These are phyloP conservation scores for Phytophthora melonis DNA, from an alignment of 352 stramenopile genomes.

Conservation along the genomic window DNA sequence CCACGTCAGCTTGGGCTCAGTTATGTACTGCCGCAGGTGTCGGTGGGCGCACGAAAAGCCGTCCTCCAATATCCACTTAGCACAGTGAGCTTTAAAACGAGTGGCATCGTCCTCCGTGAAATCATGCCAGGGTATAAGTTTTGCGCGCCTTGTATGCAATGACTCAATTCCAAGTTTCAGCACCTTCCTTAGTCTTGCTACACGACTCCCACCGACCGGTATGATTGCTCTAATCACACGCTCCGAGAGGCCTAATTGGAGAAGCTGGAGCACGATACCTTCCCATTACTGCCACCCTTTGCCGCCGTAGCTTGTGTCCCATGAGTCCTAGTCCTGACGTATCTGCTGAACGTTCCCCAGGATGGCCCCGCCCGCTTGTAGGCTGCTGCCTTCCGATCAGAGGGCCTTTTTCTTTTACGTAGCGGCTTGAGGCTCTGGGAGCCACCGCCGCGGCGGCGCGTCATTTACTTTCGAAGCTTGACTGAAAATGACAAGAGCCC, in stretches of 20 bases:
- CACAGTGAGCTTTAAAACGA: constrained; percentile 3
- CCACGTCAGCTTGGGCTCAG: constrained; percentile 8
- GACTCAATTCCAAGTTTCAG: background rate
- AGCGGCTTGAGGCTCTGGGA: too few relatives aligned
- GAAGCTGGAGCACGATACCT: constrained; percentile 3
- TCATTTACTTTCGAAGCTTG: background rate
- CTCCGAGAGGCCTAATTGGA: constrained; percentile 8
- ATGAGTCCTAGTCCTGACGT: background rate
- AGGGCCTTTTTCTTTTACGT: too few relatives aligned
- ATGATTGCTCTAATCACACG: constrained; percentile 9
- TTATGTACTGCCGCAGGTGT: constrained; percentile 15
- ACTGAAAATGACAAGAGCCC: background rate
- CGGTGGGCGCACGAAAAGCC: constrained; percentile 11
- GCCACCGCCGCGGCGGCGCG: too few relatives aligned
- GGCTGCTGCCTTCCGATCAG: too few relatives aligned
- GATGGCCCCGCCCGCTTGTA: too few relatives aligned
- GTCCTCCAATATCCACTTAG: constrained; percentile 16
- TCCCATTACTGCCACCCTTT: constrained; percentile 10
- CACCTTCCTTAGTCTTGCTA: constrained; percentile 5
- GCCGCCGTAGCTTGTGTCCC: background rate
- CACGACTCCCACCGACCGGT: constrained; percentile 4
- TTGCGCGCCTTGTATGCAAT: background rate
- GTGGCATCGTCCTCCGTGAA: constrained; percentile 3
- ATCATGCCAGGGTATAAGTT: constrained; percentile 1
- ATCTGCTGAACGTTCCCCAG: background rate